Percentiles rank a stretch among this genome's conserved stretches.
phyloP scores from a whole-genome alignment of 192 early-diverging fungal species.

The Lobosporangium transversale region DNA sequence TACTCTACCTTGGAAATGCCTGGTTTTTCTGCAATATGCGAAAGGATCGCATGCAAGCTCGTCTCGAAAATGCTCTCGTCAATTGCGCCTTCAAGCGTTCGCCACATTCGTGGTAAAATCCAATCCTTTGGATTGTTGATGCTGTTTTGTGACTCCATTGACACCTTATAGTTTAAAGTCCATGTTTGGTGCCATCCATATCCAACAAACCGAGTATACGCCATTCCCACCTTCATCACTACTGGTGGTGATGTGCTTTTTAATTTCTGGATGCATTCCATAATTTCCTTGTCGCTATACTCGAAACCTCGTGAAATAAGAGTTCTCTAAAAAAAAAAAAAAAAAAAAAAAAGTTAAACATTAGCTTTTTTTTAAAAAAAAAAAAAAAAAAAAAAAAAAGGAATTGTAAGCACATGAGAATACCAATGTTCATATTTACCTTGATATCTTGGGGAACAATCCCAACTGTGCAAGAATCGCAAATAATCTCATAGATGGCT shows the following conservation, averaged over 20 bases:
- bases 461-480: conserved; percentile 3
- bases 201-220: conserved; percentile 17
- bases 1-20: conserved; percentile 39
- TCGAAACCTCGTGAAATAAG: neutral
- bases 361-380: neutral
- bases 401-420: neutral
- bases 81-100: conserved; percentile 14
- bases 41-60: conserved; percentile 25
- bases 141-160: neutral
- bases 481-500: neutral
- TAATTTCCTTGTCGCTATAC: conserved; percentile 12
- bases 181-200: conserved; percentile 38
- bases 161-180: conserved; percentile 25
- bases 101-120: conserved; percentile 35
- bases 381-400: neutral
- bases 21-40: conserved; percentile 33
- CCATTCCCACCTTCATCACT: conserved; percentile 24
- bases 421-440: conserved; percentile 1
- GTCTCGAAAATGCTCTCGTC: conserved; percentile 28
- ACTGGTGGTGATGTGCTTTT: neutral
- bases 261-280: conserved; percentile 7
- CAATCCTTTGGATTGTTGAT: conserved; percentile 3
- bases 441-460: conserved; percentile 28
- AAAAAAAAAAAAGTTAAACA: neutral
- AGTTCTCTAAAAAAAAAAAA: conserved; percentile 1